A percentile compares a stretch with the other conserved stretches of the same genome.
These are phyloP conservation scores for Alternaria triticina DNA, from an alignment of 2,329 filamentous ascomycete species.

Conservation along the genomic window DNA sequence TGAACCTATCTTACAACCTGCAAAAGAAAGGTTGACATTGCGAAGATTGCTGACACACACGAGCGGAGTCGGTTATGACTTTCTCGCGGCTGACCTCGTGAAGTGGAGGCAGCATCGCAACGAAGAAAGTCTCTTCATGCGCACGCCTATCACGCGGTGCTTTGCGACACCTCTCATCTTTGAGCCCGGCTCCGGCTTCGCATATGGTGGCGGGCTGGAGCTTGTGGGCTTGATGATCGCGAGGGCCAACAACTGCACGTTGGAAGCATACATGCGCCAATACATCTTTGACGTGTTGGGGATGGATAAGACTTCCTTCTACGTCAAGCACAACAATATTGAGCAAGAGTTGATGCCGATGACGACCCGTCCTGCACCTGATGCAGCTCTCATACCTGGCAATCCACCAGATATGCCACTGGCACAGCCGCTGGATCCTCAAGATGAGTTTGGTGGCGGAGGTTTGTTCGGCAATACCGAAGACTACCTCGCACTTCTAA, in stretches of 20 bases:
- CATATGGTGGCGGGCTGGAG: slow-evolving; percentile 31
- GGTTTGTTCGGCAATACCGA: slow-evolving; percentile 25
- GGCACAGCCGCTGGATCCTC: slow-evolving; percentile 9
- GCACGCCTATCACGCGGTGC: slow-evolving; percentile 14
- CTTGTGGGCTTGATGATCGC: slow-evolving; percentile 34
- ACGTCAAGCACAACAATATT: slow-evolving; percentile 14
- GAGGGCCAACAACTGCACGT: slow-evolving; percentile 21
- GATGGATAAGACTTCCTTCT: slow-evolving; percentile 33
- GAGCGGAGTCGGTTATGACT: slow-evolving; percentile 32
- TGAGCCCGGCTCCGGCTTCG: slow-evolving; percentile 31
- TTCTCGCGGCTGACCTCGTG: slow-evolving; percentile 22
- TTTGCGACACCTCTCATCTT: slow-evolving; percentile 29
- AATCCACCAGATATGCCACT: background rate
- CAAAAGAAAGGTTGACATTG: slow-evolving; percentile 28
- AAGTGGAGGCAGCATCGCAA: slow-evolving; percentile 20
- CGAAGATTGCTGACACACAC: slow-evolving; percentile 34
- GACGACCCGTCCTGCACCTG: slow-evolving; percentile 7
- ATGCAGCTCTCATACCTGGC: slow-evolving; percentile 10
- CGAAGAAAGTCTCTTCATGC: slow-evolving; percentile 12
- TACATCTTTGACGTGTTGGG: slow-evolving; percentile 31
- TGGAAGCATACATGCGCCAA: slow-evolving; percentile 33
- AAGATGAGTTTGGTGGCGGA: slow-evolving; percentile 26
- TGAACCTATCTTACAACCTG: slow-evolving; percentile 14
- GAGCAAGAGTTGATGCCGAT: slow-evolving; percentile 25
- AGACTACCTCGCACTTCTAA: slow-evolving; percentile 28